A percentile compares a stretch with the other conserved stretches of the same genome.
Evolutionary conservation across 225 moss, liverwort and hornwort genomes (phyloP).

Genomic region (Rhytidiadelphus loreus): DNA sequence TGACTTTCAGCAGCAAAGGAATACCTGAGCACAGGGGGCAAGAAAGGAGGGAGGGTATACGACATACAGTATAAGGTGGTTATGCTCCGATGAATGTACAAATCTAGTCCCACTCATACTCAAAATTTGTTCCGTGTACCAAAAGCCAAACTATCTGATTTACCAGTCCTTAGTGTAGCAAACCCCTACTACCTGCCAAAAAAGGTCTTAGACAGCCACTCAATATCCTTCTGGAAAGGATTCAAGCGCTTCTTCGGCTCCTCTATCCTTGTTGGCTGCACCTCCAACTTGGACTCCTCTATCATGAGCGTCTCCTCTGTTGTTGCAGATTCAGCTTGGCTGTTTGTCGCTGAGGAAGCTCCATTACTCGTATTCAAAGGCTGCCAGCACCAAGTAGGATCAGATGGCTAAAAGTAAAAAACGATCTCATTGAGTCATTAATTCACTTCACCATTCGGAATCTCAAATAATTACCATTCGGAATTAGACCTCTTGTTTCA

Average conservation of each 20-base stretch:
- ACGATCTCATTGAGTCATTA: not conserved
- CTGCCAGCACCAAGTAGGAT: conserved; percentile 17
- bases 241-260: conserved; percentile 9
- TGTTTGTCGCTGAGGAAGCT: not conserved
- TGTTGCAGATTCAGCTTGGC: not conserved
- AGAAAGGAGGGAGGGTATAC: not conserved
- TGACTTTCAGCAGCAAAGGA: not conserved
- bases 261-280: not conserved
- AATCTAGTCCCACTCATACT: not conserved
- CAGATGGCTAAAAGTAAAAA: not conserved
- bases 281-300: not conserved
- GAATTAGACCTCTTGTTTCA: not conserved
- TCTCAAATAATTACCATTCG: not conserved
- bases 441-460: not conserved
- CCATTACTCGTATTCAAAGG: conserved; percentile 1
- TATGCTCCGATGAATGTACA: conserved; percentile 12
- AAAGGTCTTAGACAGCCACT: conserved; percentile 30
- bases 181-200: conserved; percentile 16
- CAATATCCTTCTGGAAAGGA: conserved; percentile 41
- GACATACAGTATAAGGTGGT: not conserved
- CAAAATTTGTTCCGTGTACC: not conserved
- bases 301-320: not conserved
- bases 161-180: not conserved
- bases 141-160: not conserved
- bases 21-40: not conserved